A percentile compares a stretch with the other conserved stretches of the same genome.
These are phyloP conservation scores for Beauveria scarabaeidicola DNA, from an alignment of 2,329 filamentous ascomycete genomes.

Conservation along the genomic window DNA sequence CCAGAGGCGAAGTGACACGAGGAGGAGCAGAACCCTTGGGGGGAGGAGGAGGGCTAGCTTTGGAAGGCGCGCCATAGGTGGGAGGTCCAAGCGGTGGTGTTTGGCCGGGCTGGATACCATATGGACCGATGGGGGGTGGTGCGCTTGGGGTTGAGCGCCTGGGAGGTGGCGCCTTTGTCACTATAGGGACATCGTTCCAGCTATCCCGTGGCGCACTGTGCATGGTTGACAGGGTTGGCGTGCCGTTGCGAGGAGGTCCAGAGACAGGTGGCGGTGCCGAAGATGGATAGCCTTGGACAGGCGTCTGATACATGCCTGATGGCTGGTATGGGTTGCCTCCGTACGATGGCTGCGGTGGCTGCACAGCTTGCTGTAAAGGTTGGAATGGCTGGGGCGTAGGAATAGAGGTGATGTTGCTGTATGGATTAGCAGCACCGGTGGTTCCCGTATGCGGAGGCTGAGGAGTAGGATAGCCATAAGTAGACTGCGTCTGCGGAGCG, in stretches of 20 bases:
- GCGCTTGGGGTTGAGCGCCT: constrained; percentile 67
- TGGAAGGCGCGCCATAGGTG: constrained; percentile 51
- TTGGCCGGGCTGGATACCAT: constrained; percentile 54
- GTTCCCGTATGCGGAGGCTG: constrained; percentile 27
- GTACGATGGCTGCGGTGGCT: constrained; percentile 21
- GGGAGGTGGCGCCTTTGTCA: constrained; percentile 63
- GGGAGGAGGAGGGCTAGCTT: constrained; percentile 67
- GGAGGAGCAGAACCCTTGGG: constrained; percentile 69
- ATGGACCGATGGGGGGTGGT: constrained; percentile 65
- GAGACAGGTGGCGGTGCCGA: constrained; percentile 26
- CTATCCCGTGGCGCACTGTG: constrained; percentile 59
- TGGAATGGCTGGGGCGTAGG: constrained; percentile 9
- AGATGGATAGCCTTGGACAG: constrained; percentile 31
- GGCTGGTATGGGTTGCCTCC: constrained; percentile 27
- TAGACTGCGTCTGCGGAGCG: constrained; percentile 32
- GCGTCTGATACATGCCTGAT: constrained; percentile 47
- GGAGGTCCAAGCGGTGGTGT: constrained; percentile 48
- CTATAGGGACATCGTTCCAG: constrained; percentile 94
- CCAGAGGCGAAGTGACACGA: constrained; percentile 64
- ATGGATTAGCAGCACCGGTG: constrained; percentile 23
- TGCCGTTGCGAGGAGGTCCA: constrained; percentile 48
- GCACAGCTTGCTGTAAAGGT: constrained; percentile 19
- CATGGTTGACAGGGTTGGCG: constrained; percentile 61
- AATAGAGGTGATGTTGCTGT: constrained; percentile 12
- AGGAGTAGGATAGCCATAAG: constrained; percentile 38